phyloP scores from a whole-genome alignment of 1,284 basidiomycete genomes.

The Marasmius fiardii region DNA sequence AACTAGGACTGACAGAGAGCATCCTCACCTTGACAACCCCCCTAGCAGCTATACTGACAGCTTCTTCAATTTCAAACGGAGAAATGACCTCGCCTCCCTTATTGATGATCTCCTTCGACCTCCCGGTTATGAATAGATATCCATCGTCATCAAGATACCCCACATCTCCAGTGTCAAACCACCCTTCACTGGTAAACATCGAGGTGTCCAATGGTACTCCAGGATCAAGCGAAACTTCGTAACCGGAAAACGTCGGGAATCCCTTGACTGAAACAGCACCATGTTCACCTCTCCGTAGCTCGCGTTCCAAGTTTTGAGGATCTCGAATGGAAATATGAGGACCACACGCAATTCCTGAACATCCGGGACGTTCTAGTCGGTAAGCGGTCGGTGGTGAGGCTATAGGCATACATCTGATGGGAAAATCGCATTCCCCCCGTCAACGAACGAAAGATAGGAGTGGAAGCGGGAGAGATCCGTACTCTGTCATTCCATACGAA shows the following conservation, averaged over 20 bases:
- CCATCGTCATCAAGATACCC: conserved; percentile 48
- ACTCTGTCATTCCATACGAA: conserved; percentile 49
- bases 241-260: conserved; percentile 33
- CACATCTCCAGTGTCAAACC: conserved; percentile 51
- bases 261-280: conserved; percentile 43
- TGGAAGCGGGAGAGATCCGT: conserved; percentile 22
- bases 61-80: conserved; percentile 45
- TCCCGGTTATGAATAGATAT: conserved; percentile 45
- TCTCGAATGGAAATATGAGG: conserved; percentile 42
- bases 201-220: conserved; percentile 32
- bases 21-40: conserved; percentile 32
- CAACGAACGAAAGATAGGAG: conserved; percentile 20
- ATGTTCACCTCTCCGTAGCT: conserved; percentile 28
- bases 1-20: neutral
- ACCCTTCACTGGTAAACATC: conserved; percentile 29
- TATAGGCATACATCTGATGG: conserved; percentile 9
- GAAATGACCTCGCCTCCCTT: conserved; percentile 56
- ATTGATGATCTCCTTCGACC: conserved; percentile 48
- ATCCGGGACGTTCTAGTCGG: conserved; percentile 40
- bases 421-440: conserved; percentile 21
- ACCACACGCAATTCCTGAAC: conserved; percentile 43
- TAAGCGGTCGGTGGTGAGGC: conserved; percentile 34
- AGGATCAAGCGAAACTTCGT: conserved; percentile 22
- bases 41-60: conserved; percentile 36
- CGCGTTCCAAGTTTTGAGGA: conserved; percentile 33